These are phyloP conservation scores for Pyrenula aspistea DNA, from an alignment of 495 filamentous ascomycete species.

Conservation along the genomic window DNA sequence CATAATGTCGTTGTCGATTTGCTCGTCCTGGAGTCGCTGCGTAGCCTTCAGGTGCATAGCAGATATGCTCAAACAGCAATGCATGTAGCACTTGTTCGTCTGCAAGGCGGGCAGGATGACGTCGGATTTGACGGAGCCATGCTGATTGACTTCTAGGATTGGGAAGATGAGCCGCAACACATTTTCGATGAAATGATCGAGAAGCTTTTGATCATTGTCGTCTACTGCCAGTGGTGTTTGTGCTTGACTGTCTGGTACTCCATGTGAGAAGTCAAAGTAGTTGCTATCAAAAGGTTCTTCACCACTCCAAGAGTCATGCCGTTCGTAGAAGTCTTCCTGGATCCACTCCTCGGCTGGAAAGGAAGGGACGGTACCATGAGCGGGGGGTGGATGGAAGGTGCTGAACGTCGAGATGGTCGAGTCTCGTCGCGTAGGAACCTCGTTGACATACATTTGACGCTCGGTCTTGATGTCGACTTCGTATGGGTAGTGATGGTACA, in stretches of 20 bases:
- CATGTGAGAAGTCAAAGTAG: conserved; percentile 65
- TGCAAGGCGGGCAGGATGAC: conserved; percentile 77
- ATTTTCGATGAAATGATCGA: conserved; percentile 85
- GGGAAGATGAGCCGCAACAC: conserved; percentile 86
- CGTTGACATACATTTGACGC: conserved; percentile 86
- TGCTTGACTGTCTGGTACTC: conserved; percentile 35
- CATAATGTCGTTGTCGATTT: conserved; percentile 87
- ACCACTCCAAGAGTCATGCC: conserved; percentile 12
- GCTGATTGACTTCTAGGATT: conserved; percentile 77
- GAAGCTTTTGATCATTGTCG: conserved; percentile 71
- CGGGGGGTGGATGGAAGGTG: conserved; percentile 66
- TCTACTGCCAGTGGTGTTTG: conserved; percentile 74
- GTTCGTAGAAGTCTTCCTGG: conserved; percentile 55
- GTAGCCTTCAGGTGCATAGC: conserved; percentile 90
- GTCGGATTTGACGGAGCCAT: conserved; percentile 61
- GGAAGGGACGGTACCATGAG: conserved; percentile 48
- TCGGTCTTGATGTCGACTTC: conserved; percentile 95
- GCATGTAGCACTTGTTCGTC: conserved; percentile 84
- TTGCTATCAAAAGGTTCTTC: conserved; percentile 60
- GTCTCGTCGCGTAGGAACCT: conserved; percentile 70
- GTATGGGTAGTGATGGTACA: conserved; percentile 52
- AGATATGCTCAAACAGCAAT: conserved; percentile 90
- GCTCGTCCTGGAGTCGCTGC: conserved; percentile 50
- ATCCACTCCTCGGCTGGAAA: conserved; percentile 64
- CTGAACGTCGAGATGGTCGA: conserved; percentile 81